Evolutionary conservation across 768 basidiomycete genomes (phyloP).

Genomic region (Lactarius akahatsu): DNA sequence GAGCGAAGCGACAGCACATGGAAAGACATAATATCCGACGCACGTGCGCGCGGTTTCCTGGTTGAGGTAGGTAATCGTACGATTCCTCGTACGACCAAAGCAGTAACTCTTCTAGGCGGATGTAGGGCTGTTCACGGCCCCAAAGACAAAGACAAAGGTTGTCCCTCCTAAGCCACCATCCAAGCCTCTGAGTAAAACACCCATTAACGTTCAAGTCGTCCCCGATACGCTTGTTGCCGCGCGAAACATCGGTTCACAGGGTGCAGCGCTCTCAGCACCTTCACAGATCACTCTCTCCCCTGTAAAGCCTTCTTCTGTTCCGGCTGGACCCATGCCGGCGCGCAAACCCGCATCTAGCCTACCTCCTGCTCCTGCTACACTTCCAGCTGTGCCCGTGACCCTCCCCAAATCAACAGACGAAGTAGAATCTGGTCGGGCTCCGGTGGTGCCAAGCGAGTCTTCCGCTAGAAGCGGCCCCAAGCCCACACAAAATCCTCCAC

Average conservation of each 20-base stretch:
- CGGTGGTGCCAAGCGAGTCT: slow-evolving; percentile 1
- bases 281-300: background rate
- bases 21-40: slow-evolving; percentile 75
- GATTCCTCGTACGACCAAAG: slow-evolving; percentile 12
- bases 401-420: background rate
- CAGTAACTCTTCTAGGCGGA: slow-evolving; percentile 35
- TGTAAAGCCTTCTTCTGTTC: background rate
- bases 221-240: slow-evolving; percentile 23
- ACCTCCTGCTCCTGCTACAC: slow-evolving; percentile 7
- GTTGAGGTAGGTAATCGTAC: slow-evolving; percentile 53
- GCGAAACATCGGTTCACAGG: slow-evolving; percentile 16
- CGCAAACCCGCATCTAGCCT: background rate
- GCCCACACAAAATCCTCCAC: slow-evolving; percentile 2
- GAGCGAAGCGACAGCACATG: slow-evolving; percentile 82
- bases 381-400: background rate
- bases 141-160: slow-evolving; percentile 20
- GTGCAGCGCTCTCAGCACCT: background rate
- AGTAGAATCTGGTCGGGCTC: background rate
- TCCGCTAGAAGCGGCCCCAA: background rate
- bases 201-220: background rate
- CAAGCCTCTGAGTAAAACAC: slow-evolving; percentile 13
- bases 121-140: slow-evolving; percentile 41
- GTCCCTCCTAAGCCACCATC: background rate
- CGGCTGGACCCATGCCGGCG: slow-evolving; percentile 11
- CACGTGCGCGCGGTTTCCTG: slow-evolving; percentile 60